Evolutionary conservation across 176 grass and related monocot species (phyloP), one percentile per base, ranked within the genome.

Genomic region (Guadua angustifolia): DNA sequence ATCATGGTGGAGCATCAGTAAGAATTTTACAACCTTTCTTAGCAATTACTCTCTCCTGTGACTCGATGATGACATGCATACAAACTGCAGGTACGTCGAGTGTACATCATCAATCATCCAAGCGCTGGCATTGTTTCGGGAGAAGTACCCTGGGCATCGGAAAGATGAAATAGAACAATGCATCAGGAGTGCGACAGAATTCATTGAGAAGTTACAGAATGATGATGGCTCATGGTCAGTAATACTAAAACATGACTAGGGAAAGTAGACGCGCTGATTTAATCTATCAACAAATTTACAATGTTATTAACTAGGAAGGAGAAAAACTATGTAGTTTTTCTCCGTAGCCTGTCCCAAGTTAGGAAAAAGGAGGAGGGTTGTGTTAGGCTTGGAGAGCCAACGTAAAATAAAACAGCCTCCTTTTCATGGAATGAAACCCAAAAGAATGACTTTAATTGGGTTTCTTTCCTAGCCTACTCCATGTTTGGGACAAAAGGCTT

Each of bases 171-270:
- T 92, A 90, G 84, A 94, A 62, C 56, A 79, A 8, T 89, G 87
- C 45, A 88, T 94, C 22, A 83, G 26, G 77, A 87, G 51, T 19
- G 87, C 84, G 4, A 83, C 73, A 75, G 33, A 81, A 6, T 92
- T 86, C 84, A 83, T 94, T 9, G 81, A 92, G 83, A 92, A 86
- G 66, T 79, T 45, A 47, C 92, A 94, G 83, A 92, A 94, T 39
- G 77, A 85, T 73, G 90, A 94, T 77, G 92, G 92, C 9, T 94
- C 92, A 88, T 94, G 92, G 92, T 94, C 3, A 87, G 87, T 77
- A 33, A 33, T 7, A 17, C 57, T 73, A 74, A 66, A 64, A 47
- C 51, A 89, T 79, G 42, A 80, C 5, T 35, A 73, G 21, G 73
- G 17, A 74, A 84, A 35, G 66, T 47, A 60, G 8, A 26, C 44